Percentiles rank a stretch among this genome's conserved stretches.
Conservation (phyloP, 1,284 basidiomycete species). For the Butyriboletus pseudospeciosus region DNA sequence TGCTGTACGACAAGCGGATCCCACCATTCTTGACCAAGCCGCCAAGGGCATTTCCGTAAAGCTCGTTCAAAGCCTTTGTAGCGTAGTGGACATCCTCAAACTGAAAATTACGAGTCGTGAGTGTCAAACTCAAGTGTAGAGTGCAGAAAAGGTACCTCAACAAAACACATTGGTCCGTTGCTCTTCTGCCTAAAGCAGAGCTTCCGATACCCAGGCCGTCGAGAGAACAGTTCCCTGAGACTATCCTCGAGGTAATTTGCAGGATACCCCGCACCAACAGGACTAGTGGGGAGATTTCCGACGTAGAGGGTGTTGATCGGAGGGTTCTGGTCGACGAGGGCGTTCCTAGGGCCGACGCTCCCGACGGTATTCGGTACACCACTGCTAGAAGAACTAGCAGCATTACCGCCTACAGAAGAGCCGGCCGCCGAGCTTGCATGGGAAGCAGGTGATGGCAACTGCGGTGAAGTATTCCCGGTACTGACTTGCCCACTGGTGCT, state of each 20-base stretch:
- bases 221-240: slow-evolving; percentile 75
- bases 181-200: slow-evolving; percentile 94
- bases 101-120: slow-evolving; percentile 39
- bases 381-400: slow-evolving; percentile 33
- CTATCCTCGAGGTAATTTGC: slow-evolving; percentile 81
- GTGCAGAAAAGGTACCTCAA: slow-evolving; percentile 58
- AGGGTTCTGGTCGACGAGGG: slow-evolving; percentile 80
- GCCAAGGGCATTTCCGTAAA: slow-evolving; percentile 87
- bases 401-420: slow-evolving; percentile 28
- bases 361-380: slow-evolving; percentile 20
- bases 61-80: slow-evolving; percentile 78
- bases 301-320: slow-evolving; percentile 95
- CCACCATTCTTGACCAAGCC: slow-evolving; percentile 92
- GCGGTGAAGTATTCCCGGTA: slow-evolving; percentile 37
- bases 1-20: slow-evolving; percentile 93
- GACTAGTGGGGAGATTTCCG: slow-evolving; percentile 81
- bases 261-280: slow-evolving; percentile 53
- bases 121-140: not conserved
- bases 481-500: slow-evolving; percentile 42
- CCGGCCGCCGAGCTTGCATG: slow-evolving; percentile 28
- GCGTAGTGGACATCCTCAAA: slow-evolving; percentile 89
- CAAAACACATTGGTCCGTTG: slow-evolving; percentile 97
- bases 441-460: slow-evolving; percentile 56
- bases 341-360: slow-evolving; percentile 45
- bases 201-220: slow-evolving; percentile 81